phyloP scores from a whole-genome alignment of 106 monocot species.

The Apostasia ramifera region DNA sequence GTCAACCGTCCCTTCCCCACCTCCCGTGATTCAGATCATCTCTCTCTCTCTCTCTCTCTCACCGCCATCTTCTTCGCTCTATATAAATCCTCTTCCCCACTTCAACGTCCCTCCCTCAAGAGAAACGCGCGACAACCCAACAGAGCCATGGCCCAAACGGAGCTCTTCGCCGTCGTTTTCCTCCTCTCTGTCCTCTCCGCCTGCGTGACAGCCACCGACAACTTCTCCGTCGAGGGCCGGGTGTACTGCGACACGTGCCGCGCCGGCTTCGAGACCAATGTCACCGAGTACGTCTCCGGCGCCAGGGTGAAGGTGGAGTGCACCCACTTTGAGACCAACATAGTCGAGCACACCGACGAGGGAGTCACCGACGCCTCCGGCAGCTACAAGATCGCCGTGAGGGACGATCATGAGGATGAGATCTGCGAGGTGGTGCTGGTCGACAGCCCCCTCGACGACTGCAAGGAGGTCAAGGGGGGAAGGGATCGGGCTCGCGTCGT shows the following conservation, averaged over 20 bases:
- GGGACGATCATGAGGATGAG: conserved; percentile 6
- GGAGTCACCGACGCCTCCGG: conserved; percentile 1
- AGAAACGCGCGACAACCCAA: background rate
- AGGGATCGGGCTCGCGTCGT: background rate
- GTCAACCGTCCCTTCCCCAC: too few species aligned
- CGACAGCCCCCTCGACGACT: background rate
- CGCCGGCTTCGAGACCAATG: conserved; percentile 63
- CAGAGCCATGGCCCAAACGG: conserved; percentile 1
- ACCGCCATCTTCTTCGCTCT: too few species aligned
- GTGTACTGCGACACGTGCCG: conserved; percentile 84
- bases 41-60: too few species aligned
- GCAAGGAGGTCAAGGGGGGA: conserved; percentile 5
- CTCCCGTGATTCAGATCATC: too few species aligned
- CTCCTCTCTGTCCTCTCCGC: conserved; percentile 5
- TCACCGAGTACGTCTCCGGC: conserved; percentile 38
- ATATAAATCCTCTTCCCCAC: too few species aligned
- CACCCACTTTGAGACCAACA: background rate
- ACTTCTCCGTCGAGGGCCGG: conserved; percentile 37
- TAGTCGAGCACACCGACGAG: background rate
- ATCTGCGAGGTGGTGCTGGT: conserved; percentile 11
- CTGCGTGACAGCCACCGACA: background rate
- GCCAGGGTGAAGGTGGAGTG: conserved; percentile 4
- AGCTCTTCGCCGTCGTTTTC: conserved; percentile 4
- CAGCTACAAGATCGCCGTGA: background rate
- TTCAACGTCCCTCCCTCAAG: too few species aligned